A percentile compares a stretch with the other conserved stretches of the same genome.
Evolutionary conservation across 371 early-diverging fungal genomes (phyloP).

Genomic region (Haplosporangium sp.): DNA sequence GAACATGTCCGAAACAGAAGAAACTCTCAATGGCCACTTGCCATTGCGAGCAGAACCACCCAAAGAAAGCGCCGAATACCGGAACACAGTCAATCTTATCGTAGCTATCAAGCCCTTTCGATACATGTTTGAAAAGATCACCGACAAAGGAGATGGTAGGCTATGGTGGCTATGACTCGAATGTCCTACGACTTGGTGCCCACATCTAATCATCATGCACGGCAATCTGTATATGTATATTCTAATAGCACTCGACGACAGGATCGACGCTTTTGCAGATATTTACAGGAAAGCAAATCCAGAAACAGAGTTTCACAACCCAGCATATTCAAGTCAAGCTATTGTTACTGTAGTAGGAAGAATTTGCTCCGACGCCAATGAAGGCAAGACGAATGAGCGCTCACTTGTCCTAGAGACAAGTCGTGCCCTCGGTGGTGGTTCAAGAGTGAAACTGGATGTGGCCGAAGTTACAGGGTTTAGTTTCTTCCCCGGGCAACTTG

Average conservation of each 20-base stretch:
- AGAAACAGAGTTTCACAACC: constrained; percentile 69
- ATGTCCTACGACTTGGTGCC: too few relatives aligned
- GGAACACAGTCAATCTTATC: constrained; percentile 56
- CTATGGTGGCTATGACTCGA: too few relatives aligned
- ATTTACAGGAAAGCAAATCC: constrained; percentile 59
- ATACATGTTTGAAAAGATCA: constrained; percentile 90
- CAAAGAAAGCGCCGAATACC: constrained; percentile 6
- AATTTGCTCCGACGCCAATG: constrained; percentile 75
- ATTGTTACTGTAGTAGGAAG: constrained; percentile 76
- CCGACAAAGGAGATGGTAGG: constrained; percentile 74
- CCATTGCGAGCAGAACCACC: constrained; percentile 11
- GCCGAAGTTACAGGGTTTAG: constrained; percentile 62
- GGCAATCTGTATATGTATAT: neutral
- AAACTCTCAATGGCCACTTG: constrained; percentile 32
- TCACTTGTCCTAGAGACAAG: constrained; percentile 85
- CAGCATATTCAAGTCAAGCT: constrained; percentile 65
- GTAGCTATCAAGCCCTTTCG: constrained; percentile 74
- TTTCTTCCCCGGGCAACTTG: constrained; percentile 82
- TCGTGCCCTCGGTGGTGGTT: constrained; percentile 75
- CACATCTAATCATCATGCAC: neutral
- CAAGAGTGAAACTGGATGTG: constrained; percentile 73
- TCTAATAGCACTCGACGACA: constrained; percentile 66
- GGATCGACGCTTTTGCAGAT: constrained; percentile 73
- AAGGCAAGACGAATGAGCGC: constrained; percentile 72
- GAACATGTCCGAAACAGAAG: constrained; percentile 29